Base-by-base conservation (phyloP, 768 basidiomycete genomes). In the Lactifluus echinatus region DNA sequence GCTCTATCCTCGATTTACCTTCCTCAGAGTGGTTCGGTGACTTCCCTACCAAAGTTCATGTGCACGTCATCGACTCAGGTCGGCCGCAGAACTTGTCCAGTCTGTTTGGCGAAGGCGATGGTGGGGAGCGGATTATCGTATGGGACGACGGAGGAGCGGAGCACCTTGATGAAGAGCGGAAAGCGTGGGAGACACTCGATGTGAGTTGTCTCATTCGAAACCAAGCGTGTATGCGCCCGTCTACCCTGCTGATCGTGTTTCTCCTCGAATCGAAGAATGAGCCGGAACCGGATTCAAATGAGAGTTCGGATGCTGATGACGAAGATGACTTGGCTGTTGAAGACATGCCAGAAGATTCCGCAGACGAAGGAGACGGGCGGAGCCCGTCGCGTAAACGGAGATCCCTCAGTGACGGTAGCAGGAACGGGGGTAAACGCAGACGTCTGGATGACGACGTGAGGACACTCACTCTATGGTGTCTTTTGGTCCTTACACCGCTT, bases 1-100 rank as follows among this genome's bases (percentile, higher is more conserved):
- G 96, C 39, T 84, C 86, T 1, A 81, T 93, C 45, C 79, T 90
- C 33, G 93, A 96, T 60, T 78, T 99, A 4, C 79, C 89, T 8
- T 79, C 84, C 4, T 66, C 76, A 2, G 77, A 79, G 43, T 87
- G 87, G 85, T 87, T 93, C 66, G 90, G 89, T 49, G 81, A 82
- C 37, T 87, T 89, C 65, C 69, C 74, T 47, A 64, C 74, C 4
- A 73, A 75, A 23, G 75, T 91, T 53, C 83, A 78, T 2, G 79
- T 97, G 40, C 96, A 99, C 73, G 84, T 98, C 65, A 89, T 99
- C 72, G 96, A 99, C 71, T 92, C 95, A 3, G 82, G 85, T 19
- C 81, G 96, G 50, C 96, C 96, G 17, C 83, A 89, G 66, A 93
- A 93, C 70, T 75, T 98, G 66, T 77, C 83, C 42, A 96, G 85